Base-by-base conservation (phyloP, 345 rosid species). In the Salix arbutifolia region DNA sequence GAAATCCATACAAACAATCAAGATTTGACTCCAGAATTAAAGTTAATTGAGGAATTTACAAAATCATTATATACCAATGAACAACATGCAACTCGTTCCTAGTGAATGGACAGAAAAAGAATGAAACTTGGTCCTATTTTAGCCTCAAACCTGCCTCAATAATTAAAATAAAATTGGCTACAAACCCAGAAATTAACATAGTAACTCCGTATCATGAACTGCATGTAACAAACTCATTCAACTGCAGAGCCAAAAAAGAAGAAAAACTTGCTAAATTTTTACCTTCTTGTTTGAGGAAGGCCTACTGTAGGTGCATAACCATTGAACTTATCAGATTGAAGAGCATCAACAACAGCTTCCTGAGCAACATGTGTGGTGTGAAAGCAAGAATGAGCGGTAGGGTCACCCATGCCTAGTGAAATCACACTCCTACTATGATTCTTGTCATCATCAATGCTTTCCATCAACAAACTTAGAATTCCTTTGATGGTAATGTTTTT, bases 291-390 rank as follows among this genome's bases (percentile, higher is more conserved):
- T 79, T 89, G 96, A 25, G 97, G 96, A 76, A 93, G 98, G 71
- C 99, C 97, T 67, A 86, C 91, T 10, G 98, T 90, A 28, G 99
- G 99, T 28, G 99, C 76, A 79, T 96, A 96, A 62, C 99, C 98
- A 87, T 96, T 88, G 83, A 96, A 96, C 71, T 87, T 91, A 17
- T 86, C 81, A 33, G 94, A 96, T 66, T 79, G 87, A 77, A 96
- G 94, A 75, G 98, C 79, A 66, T 89, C 91, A 38, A 81, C 74
- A 75, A 90, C 93, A 81, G 99, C 92, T 72, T 89, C 79, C 42
- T 65, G 83, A 58, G 96, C 93, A 69, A 80, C 84, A 58, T 80
- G 90, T 5, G 97, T 82, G 6, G 98, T 87, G 23, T 79, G 92
- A 76, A 93, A 96, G 80, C 97, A 93, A 18, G 96, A 87, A 76